phyloP scores from a whole-genome alignment of 768 basidiomycete genomes.

The Amanita rimosa region DNA sequence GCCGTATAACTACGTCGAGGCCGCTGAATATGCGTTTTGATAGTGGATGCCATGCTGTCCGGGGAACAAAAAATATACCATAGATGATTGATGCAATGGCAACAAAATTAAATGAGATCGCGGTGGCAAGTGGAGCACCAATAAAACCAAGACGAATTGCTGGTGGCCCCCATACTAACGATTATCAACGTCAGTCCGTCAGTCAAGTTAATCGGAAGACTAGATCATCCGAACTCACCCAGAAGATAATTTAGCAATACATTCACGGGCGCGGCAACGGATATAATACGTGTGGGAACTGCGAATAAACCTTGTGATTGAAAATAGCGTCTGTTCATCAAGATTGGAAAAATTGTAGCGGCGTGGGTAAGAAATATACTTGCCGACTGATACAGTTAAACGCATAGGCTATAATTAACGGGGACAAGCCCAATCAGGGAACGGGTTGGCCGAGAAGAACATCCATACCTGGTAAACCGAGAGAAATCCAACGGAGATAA shows the following conservation, averaged over 20 bases:
- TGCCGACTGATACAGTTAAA: conserved; percentile 41
- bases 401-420: conserved; percentile 26
- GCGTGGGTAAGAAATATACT: conserved; percentile 10
- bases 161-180: conserved; percentile 80
- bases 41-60: conserved; percentile 78
- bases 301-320: conserved; percentile 82
- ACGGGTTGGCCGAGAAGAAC: conserved; percentile 5
- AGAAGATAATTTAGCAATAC: conserved; percentile 73
- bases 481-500: conserved; percentile 66
- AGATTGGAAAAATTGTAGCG: neutral
- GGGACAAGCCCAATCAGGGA: conserved; percentile 1
- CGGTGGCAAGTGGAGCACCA: conserved; percentile 87
- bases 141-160: conserved; percentile 77
- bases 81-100: conserved; percentile 50
- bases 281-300: conserved; percentile 75
- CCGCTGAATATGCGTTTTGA: conserved; percentile 51
- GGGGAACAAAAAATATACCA: conserved; percentile 47
- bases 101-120: conserved; percentile 84
- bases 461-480: conserved; percentile 62
- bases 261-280: conserved; percentile 81
- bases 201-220: neutral
- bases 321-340: conserved; percentile 47
- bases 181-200: neutral
- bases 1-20: conserved; percentile 55
- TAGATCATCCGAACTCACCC: conserved; percentile 30